A percentile compares a stretch with the other conserved stretches of the same genome.
phyloP scores from a whole-genome alignment of 768 basidiomycete species.

The Russula abietina region DNA sequence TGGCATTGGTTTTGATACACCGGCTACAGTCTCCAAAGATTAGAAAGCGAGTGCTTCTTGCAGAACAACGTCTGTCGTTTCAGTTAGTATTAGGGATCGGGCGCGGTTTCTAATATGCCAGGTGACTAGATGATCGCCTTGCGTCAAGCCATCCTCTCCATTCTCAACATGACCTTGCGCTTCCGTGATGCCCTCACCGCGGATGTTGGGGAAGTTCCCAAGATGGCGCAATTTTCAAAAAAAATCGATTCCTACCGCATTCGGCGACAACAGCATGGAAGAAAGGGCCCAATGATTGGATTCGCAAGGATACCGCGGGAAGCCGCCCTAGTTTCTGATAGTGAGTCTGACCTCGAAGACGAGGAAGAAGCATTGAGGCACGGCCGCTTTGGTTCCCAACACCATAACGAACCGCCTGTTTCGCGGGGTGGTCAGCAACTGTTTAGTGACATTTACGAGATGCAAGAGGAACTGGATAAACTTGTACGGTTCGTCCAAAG shows the following conservation, averaged over 20 bases:
- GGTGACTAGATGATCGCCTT: conserved; percentile 51
- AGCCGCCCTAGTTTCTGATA: conserved; percentile 40
- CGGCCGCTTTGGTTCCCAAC: conserved; percentile 33
- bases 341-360: conserved; percentile 30
- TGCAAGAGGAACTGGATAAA: conserved; percentile 64
- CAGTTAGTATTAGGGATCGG: not conserved
- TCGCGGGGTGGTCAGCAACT: conserved; percentile 43
- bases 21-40: conserved; percentile 48
- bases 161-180: conserved; percentile 68
- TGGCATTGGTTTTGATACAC: conserved; percentile 1
- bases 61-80: conserved; percentile 45
- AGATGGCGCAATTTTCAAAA: conserved; percentile 46
- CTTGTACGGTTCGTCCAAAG: conserved; percentile 63
- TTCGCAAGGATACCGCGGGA: conserved; percentile 41
- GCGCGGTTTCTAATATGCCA: conserved; percentile 4
- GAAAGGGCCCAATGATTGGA: conserved; percentile 56
- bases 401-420: conserved; percentile 36
- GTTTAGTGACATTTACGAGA: conserved; percentile 49
- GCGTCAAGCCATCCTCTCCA: conserved; percentile 57
- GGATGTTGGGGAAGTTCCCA: conserved; percentile 56
- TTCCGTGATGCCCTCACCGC: conserved; percentile 60
- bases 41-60: conserved; percentile 59
- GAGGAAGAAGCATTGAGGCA: conserved; percentile 25
- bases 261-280: conserved; percentile 49
- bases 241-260: conserved; percentile 47